Evolutionary conservation across 768 basidiomycete genomes (phyloP), one percentile per base, ranked within the genome.

Genomic region (Xerocomellus chrysenteron): DNA sequence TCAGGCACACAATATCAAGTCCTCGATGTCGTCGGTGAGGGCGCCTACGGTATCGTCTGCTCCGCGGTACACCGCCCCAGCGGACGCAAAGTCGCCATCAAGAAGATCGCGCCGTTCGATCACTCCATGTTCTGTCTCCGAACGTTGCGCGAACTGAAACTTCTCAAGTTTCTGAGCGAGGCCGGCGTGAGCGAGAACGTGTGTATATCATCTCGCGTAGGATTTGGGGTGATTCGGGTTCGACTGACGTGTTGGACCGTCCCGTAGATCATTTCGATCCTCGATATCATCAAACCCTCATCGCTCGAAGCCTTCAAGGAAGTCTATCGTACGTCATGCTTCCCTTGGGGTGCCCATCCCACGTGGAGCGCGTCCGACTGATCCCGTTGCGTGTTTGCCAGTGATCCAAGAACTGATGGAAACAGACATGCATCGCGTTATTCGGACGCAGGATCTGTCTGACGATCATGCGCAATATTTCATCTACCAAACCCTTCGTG

Each of bases 381-480:
- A 57, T 56, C 10, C 36, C 24, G 17, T 32, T 39, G 40, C 5
- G 21, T 37, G 37, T 58, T 54, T 45, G 43, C 52, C 69, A 90
- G 88, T 94, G 66, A 88, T 92, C 55, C 91, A 94, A 74, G 94
- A 96, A 68, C 76, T 94, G 64, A 93, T 94, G 88, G 93, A 95
- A 71, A 96, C 94, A 10, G 94, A 95, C 75, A 87, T 98, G 85
- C 95, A 98, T 70, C 89, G 96, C 17, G 95, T 97, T 41, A 96
- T 98, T 68, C 82, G 93, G 50, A 95, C 94, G 24, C 94, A 97
- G 68, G 90, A 95, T 71, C 82, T 98, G 8, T 93, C 90, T 26
- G 94, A 98, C 68, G 95, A 98, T 74, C 95, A 97, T 69, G 91
- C 88, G 12, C 94, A 93, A 68, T 94, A 94, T 68, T 94, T 94